Conservation (phyloP, 2,329 filamentous ascomycete genomes). For the Ceratocystis diversiconidia region DNA sequence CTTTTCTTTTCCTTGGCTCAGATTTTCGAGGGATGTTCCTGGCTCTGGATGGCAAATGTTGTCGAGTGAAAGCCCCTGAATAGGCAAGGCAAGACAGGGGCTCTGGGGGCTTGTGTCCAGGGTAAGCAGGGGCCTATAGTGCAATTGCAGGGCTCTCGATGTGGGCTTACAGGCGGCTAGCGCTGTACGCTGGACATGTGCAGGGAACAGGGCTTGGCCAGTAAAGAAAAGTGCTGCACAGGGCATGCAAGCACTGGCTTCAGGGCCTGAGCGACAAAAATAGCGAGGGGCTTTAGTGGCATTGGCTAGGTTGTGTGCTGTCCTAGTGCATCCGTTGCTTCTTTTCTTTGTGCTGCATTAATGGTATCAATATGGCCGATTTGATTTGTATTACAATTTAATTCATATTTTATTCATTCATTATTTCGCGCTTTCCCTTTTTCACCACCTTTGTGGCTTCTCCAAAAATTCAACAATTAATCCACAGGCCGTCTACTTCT, state of each 20-base stretch:
- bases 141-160: too few relatives aligned
- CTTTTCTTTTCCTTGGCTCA: neutral
- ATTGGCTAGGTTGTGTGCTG: too few relatives aligned
- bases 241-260: too few relatives aligned
- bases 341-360: neutral
- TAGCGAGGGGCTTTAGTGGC: too few relatives aligned
- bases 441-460: neutral
- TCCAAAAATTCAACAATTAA: neutral
- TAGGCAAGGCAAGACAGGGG: neutral
- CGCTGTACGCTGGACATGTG: neutral
- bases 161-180: neutral
- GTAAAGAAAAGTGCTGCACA: too few relatives aligned
- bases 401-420: neutral
- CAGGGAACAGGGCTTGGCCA: neutral
- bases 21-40: slow-evolving; percentile 1
- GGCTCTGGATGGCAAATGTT: neutral
- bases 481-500: neutral
- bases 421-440: neutral
- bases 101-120: neutral
- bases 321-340: too few relatives aligned
- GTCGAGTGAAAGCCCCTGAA: neutral
- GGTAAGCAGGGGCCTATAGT: neutral
- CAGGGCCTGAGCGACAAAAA: too few relatives aligned
- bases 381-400: neutral
- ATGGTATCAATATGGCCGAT: neutral